phyloP scores from a whole-genome alignment of 2,329 filamentous ascomycete genomes.

The Colletotrichum somersetense region DNA sequence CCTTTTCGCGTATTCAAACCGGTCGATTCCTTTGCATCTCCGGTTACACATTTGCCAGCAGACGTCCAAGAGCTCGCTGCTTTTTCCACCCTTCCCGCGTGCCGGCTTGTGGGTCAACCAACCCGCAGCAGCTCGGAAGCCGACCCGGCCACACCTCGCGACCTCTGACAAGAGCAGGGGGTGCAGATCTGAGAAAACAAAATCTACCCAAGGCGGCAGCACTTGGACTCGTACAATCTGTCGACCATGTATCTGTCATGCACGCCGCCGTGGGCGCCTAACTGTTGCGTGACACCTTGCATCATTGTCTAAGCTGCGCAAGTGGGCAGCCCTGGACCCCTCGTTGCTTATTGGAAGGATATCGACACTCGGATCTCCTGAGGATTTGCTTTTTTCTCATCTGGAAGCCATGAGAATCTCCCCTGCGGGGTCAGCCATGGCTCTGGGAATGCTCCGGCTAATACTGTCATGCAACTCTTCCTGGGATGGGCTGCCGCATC shows the following conservation, averaged over 20 bases:
- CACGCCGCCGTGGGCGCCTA: conserved; percentile 13
- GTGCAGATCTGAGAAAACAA: conserved; percentile 31
- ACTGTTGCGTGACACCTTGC: conserved; percentile 22
- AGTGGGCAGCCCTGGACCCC: not conserved
- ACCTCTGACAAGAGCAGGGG: conserved; percentile 6
- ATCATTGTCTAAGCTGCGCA: conserved; percentile 32
- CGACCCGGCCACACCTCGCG: conserved; percentile 16
- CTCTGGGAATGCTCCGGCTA: conserved; percentile 22
- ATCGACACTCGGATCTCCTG: conserved; percentile 34
- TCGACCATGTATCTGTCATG: not conserved
- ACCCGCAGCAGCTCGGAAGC: conserved; percentile 3
- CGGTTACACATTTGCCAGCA: conserved; percentile 16
- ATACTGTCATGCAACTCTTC: conserved; percentile 17
- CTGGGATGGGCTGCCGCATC: conserved; percentile 12
- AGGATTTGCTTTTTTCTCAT: conserved; percentile 34
- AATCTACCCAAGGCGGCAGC: not conserved
- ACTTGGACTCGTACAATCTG: conserved; percentile 8
- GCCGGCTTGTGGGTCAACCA: conserved; percentile 19
- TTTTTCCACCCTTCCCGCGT: not conserved
- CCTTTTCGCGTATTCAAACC: conserved; percentile 25
- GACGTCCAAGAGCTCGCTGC: conserved; percentile 1
- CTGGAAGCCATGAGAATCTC: conserved; percentile 19
- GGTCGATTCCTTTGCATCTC: conserved; percentile 14
- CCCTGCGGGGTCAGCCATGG: conserved; percentile 10
- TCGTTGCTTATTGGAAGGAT: conserved; percentile 36